Conservation (phyloP, 345 rosid genomes). For the Heritiera littoralis region DNA sequence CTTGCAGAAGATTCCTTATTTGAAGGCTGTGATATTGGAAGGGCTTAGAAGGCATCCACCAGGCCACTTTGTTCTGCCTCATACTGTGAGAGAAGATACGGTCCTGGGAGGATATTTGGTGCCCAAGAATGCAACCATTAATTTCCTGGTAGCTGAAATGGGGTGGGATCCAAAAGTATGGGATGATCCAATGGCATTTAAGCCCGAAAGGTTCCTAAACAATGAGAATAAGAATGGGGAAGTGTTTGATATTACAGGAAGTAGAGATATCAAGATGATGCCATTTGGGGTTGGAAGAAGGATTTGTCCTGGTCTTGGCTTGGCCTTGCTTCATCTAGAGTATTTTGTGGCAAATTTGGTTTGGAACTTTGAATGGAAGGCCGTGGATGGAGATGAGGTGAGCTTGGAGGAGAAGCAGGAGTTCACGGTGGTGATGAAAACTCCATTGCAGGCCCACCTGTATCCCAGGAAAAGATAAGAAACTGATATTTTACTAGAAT, state of each 20-base stretch:
- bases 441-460: conserved; percentile 25
- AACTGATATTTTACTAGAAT: neutral
- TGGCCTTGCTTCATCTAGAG: conserved; percentile 38
- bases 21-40: conserved; percentile 35
- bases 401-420: conserved; percentile 30
- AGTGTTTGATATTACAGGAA: conserved; percentile 34
- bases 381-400: conserved; percentile 24
- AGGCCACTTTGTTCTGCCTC: conserved; percentile 27
- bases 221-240: neutral
- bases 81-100: conserved; percentile 32
- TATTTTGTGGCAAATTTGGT: conserved; percentile 41
- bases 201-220: conserved; percentile 36
- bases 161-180: conserved; percentile 34
- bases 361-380: conserved; percentile 37
- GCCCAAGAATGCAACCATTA: conserved; percentile 28
- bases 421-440: conserved; percentile 34
- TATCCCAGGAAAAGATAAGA: neutral
- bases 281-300: conserved; percentile 45
- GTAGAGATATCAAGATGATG: conserved; percentile 44
- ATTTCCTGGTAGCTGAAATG: conserved; percentile 35
- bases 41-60: conserved; percentile 41
- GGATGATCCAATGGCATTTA: conserved; percentile 45
- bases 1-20: conserved; percentile 28
- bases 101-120: conserved; percentile 32
- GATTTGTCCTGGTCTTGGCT: conserved; percentile 36